Base-by-base conservation (phyloP, 805 yeast species). In the Wickerhamiella nectarea region DNA sequence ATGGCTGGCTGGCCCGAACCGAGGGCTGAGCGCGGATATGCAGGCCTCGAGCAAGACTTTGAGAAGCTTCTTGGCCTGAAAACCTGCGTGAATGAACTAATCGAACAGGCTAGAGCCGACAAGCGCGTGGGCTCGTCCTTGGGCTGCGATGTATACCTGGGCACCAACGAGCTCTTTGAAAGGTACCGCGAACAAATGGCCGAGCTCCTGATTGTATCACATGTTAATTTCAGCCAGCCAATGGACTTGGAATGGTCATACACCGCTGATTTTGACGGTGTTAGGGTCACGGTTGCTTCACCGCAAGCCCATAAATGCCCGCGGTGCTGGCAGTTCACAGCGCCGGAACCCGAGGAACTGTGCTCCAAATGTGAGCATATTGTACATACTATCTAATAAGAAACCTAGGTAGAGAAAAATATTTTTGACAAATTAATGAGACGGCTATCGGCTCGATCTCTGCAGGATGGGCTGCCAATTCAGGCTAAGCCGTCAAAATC, bases 301-400 rank as follows among this genome's bases (percentile, higher is more conserved):
- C 70, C 85, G 0, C 46, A 57, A 0, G 55, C 65, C 1, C 62
- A 63, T 42, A 86, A 86, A 55, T 91, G 98, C 58, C 94, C 95
- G 6, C 72, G 98, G 57, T 91, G 98, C 62, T 91, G 98, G 98
- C 83, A 83, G 55, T 76, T 63, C 56, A 73, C 72, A 6, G 66
- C 93, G 0, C 60, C 55, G 0, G 52, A 48, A 0, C 75, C 69
- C 28, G 74, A 74, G 9, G 59, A 58, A 1, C 63, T 86, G 22
- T 89, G 98, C 59, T 34, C 43, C 1, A 71, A 91, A 51, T 89
- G 97, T 63, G 66, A 63, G 2, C 62, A 61, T 5, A 71, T 61
- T 7, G 48, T 58, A 17, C 37, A 40, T 40, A 40, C n/a, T n/a
- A n/a, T n/a, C n/a, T n/a, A n/a, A n/a, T n/a, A n/a, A n/a, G n/a